Evolutionary conservation across 2,329 filamentous ascomycete species (phyloP).

Genomic region (Nemania sp.): DNA sequence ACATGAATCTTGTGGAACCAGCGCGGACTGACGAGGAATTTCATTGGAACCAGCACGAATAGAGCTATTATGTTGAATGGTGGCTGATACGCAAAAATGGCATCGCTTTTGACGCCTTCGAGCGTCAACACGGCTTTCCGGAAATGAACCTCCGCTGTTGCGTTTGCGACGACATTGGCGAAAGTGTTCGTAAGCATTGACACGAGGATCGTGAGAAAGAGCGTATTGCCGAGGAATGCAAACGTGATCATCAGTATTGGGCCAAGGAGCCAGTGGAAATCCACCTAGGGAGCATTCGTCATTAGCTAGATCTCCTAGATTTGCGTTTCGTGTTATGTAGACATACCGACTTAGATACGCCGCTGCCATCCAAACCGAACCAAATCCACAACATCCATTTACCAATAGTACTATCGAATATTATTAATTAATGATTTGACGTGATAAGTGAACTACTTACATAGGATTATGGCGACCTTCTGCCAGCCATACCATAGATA

Average conservation of each 20-base stretch:
- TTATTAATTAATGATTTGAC: constrained; percentile 32
- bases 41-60: constrained; percentile 78
- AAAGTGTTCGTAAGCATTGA: constrained; percentile 90
- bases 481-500: constrained; percentile 83
- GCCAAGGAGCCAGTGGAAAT: constrained; percentile 84
- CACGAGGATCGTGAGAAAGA: constrained; percentile 89
- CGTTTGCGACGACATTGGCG: constrained; percentile 79
- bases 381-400: constrained; percentile 96
- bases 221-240: constrained; percentile 85
- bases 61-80: constrained; percentile 87
- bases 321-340: neutral
- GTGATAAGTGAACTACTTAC: constrained; percentile 50
- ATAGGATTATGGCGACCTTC: constrained; percentile 71
- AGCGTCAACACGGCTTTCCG: constrained; percentile 83
- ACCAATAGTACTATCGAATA: constrained; percentile 72
- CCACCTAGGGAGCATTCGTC: constrained; percentile 57
- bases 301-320: neutral
- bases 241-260: constrained; percentile 85
- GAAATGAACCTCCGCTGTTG: constrained; percentile 86
- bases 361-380: constrained; percentile 84
- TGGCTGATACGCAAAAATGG: constrained; percentile 84
- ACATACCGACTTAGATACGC: constrained; percentile 68
- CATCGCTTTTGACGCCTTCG: constrained; percentile 86
- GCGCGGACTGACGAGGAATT: constrained; percentile 80
- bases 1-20: constrained; percentile 95